These are phyloP conservation scores for Trypanosoma scelopori DNA, from an alignment of 208 protist species.

Conservation along the genomic window DNA sequence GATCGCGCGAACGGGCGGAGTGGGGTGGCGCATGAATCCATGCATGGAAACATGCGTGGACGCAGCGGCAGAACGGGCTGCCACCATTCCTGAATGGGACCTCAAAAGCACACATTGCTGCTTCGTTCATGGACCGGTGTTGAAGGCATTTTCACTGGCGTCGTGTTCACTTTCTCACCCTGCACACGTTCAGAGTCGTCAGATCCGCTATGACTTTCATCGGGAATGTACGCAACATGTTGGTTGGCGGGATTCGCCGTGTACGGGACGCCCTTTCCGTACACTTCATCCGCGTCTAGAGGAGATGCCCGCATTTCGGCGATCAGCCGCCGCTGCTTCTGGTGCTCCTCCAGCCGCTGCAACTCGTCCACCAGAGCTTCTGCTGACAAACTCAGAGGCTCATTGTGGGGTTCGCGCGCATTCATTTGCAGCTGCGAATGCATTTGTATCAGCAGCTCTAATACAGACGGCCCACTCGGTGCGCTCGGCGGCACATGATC, in stretches of 20 bases:
- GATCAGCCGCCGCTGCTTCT: neutral
- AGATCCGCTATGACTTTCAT: neutral
- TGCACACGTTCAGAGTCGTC: too few relatives aligned
- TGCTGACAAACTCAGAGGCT: neutral
- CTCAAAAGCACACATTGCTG: too few relatives aligned
- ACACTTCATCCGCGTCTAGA: constrained; percentile 8
- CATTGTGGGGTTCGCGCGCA: neutral
- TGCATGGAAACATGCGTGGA: too few relatives aligned
- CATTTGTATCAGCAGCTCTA: constrained; percentile 9
- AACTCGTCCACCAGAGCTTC: constrained; percentile 5
- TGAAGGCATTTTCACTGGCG: too few relatives aligned
- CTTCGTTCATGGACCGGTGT: too few relatives aligned
- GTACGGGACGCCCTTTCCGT: constrained; percentile 17
- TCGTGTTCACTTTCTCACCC: too few relatives aligned
- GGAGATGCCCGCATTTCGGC: neutral
- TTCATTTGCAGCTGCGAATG: neutral
- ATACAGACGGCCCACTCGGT: neutral
- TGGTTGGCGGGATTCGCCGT: constrained; percentile 4
- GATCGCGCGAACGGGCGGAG: too few relatives aligned
- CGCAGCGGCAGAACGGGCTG: too few relatives aligned
- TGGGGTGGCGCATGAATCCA: too few relatives aligned
- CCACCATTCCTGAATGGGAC: too few relatives aligned
- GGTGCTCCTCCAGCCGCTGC: constrained; percentile 1
- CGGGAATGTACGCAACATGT: neutral
- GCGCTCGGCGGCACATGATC: neutral